Percentiles rank a stretch among this genome's conserved stretches.
These are phyloP conservation scores for Aspergillus funiculosus DNA, from an alignment of 495 filamentous ascomycete species.

Conservation along the genomic window DNA sequence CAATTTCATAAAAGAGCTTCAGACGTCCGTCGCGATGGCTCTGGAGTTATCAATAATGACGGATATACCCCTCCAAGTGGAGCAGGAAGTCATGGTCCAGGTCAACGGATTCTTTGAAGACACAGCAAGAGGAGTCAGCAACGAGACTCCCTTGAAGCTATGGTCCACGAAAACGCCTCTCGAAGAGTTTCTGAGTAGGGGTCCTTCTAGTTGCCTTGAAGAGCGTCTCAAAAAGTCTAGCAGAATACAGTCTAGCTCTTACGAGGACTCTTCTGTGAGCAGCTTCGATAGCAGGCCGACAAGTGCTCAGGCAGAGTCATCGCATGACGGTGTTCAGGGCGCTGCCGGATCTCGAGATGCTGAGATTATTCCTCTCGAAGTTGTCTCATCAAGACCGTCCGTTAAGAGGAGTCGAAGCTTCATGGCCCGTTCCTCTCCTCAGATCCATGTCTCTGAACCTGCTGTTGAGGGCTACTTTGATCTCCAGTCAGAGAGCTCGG, in stretches of 20 bases:
- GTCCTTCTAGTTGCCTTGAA: constrained; percentile 28
- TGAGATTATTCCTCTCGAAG: constrained; percentile 7
- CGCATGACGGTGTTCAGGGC: constrained; percentile 7
- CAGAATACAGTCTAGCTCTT: constrained; percentile 18
- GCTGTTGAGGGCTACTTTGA: constrained; percentile 23
- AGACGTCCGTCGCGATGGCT: constrained; percentile 39
- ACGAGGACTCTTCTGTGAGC: constrained; percentile 33
- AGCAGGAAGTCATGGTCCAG: constrained; percentile 50
- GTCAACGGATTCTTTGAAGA: constrained; percentile 59
- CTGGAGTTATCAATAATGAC: constrained; percentile 31
- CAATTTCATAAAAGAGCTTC: constrained; percentile 47
- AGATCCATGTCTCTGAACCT: constrained; percentile 33
- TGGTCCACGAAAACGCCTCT: constrained; percentile 49
- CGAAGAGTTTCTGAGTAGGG: constrained; percentile 38
- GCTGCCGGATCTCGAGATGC: constrained; percentile 8
- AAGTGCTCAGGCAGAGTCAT: constrained; percentile 11
- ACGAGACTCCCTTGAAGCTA: constrained; percentile 42
- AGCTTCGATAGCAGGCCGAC: constrained; percentile 31
- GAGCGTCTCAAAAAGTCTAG: constrained; percentile 24
- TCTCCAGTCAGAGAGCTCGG: constrained; percentile 10
- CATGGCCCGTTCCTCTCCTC: constrained; percentile 22
- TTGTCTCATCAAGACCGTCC: constrained; percentile 17
- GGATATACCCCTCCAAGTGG: constrained; percentile 41
- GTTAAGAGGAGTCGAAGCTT: constrained; percentile 27
- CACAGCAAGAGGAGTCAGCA: constrained; percentile 36